Conservation (phyloP, 495 filamentous ascomycete species). For the Rhypophila decipiens region DNA sequence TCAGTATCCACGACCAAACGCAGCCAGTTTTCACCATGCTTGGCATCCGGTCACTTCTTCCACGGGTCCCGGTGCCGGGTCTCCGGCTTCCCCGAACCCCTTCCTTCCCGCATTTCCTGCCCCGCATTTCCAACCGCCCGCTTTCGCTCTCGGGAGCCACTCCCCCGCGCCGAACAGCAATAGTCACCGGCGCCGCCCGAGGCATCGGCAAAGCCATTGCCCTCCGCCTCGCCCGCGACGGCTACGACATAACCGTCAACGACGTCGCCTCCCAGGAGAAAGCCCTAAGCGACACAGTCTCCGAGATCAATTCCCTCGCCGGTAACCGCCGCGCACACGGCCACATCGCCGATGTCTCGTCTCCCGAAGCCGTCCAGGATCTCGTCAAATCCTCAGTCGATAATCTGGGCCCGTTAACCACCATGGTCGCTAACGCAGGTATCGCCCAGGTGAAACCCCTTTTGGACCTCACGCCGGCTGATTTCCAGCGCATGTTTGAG, state of each 20-base stretch:
- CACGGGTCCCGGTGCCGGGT: too few species aligned
- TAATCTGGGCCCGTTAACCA: slow-evolving; percentile 47
- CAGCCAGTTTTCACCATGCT: too few species aligned
- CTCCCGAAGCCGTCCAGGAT: slow-evolving; percentile 36
- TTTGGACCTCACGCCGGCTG: slow-evolving; percentile 44
- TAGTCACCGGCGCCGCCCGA: slow-evolving; percentile 51
- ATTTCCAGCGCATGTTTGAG: slow-evolving; percentile 44
- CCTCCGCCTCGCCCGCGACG: slow-evolving; percentile 50
- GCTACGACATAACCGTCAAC: slow-evolving; percentile 56
- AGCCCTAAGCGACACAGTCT: slow-evolving; percentile 41
- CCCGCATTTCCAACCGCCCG: too few species aligned
- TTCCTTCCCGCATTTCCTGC: too few species aligned
- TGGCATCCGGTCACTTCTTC: too few species aligned
- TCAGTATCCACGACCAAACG: too few species aligned
- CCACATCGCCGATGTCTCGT: slow-evolving; percentile 54
- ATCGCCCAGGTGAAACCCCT: slow-evolving; percentile 49
- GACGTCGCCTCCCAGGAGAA: slow-evolving; percentile 44
- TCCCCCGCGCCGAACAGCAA: slow-evolving; percentile 27
- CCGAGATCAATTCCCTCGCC: slow-evolving; percentile 41
- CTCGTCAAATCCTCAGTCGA: slow-evolving; percentile 43
- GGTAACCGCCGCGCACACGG: slow-evolving; percentile 36
- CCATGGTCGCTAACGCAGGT: slow-evolving; percentile 58
- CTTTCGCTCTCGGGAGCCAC: neutral
- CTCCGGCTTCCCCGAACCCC: too few species aligned
- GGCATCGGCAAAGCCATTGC: slow-evolving; percentile 59